These are phyloP conservation scores for Funneliformis geosporum DNA, from an alignment of 192 early-diverging fungal genomes.

Conservation along the genomic window DNA sequence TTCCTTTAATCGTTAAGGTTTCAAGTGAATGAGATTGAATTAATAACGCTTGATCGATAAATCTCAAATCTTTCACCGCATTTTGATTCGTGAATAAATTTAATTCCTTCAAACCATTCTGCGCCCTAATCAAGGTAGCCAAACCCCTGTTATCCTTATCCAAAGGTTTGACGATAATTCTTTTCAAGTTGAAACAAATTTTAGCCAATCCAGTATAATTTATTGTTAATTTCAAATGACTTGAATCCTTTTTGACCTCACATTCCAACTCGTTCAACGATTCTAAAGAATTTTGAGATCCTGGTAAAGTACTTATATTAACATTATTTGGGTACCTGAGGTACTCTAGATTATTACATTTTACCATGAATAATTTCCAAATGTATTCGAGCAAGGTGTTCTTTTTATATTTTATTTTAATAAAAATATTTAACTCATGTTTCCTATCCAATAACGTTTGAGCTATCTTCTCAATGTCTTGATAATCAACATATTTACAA, in stretches of 20 bases:
- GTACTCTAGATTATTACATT: not conserved
- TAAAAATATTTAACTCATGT: not conserved
- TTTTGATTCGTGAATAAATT: not conserved
- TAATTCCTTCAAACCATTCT: not conserved
- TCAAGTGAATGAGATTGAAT: not conserved
- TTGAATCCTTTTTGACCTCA: not conserved
- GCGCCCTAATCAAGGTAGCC: not conserved
- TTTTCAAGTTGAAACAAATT: not conserved
- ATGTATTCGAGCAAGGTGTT: not conserved
- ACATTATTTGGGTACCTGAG: not conserved
- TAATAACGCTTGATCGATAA: not conserved
- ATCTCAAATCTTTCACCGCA: not conserved
- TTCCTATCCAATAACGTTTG: not conserved
- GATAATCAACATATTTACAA: not conserved
- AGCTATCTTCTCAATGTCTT: not conserved
- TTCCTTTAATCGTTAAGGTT: not conserved
- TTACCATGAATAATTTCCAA: not conserved
- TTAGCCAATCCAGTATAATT: not conserved
- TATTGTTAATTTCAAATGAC: not conserved
- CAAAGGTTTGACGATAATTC: not conserved
- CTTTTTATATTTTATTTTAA: not conserved
- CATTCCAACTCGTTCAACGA: not conserved
- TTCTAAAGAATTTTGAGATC: not conserved
- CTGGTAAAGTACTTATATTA: not conserved
- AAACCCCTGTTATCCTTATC: not conserved